Evolutionary conservation across 345 rosid genomes (phyloP), one percentile per base, ranked within the genome.

Genomic region (Camelina sativa): DNA sequence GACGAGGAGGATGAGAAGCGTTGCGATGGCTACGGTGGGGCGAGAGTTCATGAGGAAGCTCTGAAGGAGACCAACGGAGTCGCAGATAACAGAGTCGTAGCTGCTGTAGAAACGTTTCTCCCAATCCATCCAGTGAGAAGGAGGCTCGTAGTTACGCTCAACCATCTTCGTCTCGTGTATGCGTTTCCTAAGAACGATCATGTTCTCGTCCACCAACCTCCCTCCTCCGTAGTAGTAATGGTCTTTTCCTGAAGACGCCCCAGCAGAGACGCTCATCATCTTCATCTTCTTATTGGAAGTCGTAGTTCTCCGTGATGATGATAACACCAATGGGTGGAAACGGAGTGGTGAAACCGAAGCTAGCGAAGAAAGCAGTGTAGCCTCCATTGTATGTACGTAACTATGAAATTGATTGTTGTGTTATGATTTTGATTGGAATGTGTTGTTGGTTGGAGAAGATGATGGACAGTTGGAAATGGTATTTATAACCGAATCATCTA

Each of bases 91-190:
- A 3, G 87, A 78, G 71, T 85, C 85, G 48, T 87, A 91, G 57
- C 61, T 64, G 22, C 72, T 69, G 43, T 79, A 87, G 30, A 62
- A 85, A 13, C 80, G 88, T 41, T 89, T 87, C 85, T 91, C 92
- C 92, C 92, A 91, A 3, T 81, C 85, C 86, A 82, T 83, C 97
- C 97, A 87, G 6, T 85, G 76, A 15, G 79, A 50, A 4, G 92
- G 90, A 8, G 92, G 86, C 82, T 89, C 87, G 61, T 87, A 83
- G 76, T 84, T 86, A 60, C 86, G 69, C 85, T 91, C 95, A 8
- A 63, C 72, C 91, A 82, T 81, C 85, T 86, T 85, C 85, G 77
- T 79, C 78, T 85, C 89, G 43, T 80, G 89, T 38, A 88, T 84
- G 2, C 89, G 81, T 62, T 81, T 85, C 71, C 93, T 72, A 0